A percentile compares a stretch with the other conserved stretches of the same genome.
phyloP scores from a whole-genome alignment of 2,329 filamentous ascomycete species.

The Fusarium pseudograminearum region DNA sequence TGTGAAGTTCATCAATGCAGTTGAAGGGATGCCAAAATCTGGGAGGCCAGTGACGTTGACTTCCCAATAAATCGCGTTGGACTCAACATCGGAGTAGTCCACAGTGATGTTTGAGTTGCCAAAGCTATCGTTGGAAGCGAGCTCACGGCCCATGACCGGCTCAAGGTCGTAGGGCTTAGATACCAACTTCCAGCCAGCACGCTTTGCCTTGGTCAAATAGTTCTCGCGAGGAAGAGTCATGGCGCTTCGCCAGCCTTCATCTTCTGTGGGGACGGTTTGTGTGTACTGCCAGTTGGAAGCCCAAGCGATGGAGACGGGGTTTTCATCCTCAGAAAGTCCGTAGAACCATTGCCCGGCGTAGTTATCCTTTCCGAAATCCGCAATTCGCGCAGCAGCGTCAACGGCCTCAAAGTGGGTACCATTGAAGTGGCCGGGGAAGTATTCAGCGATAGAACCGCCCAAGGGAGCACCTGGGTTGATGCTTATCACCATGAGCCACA shows the following conservation, averaged over 20 bases:
- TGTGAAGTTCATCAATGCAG: constrained; percentile 49
- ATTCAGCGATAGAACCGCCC: constrained; percentile 67
- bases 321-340: constrained; percentile 37
- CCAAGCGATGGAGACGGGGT: constrained; percentile 53
- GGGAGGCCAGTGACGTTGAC: constrained; percentile 61
- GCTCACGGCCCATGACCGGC: constrained; percentile 58
- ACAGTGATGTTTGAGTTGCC: constrained; percentile 62
- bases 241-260: constrained; percentile 50
- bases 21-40: constrained; percentile 20
- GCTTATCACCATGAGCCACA: constrained; percentile 62
- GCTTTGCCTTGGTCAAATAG: constrained; percentile 63
- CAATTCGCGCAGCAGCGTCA: constrained; percentile 46
- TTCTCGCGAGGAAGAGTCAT: constrained; percentile 59
- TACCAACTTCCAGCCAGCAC: constrained; percentile 64
- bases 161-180: constrained; percentile 62
- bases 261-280: constrained; percentile 47
- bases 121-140: constrained; percentile 58
- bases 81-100: constrained; percentile 58
- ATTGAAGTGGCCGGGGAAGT: constrained; percentile 71
- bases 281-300: constrained; percentile 54
- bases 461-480: constrained; percentile 69
- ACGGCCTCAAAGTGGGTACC: constrained; percentile 68
- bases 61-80: constrained; percentile 66
- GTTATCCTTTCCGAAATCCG: constrained; percentile 54
- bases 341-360: constrained; percentile 55